Evolutionary conservation across 192 early-diverging fungal genomes (phyloP).

Genomic region (Backusella psychrophila): DNA sequence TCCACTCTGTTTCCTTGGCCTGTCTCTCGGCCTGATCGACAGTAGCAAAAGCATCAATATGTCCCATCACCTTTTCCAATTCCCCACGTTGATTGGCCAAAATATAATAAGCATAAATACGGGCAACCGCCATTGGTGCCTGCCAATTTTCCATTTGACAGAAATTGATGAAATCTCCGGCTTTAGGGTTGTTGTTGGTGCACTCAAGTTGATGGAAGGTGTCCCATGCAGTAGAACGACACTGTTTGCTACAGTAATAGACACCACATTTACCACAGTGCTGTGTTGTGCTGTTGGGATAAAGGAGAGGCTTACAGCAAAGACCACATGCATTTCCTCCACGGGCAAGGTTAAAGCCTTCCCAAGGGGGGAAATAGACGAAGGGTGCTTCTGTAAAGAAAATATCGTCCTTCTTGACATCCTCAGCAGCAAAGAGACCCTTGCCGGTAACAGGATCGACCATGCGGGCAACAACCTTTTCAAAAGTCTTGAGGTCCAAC

Average conservation of each 20-base stretch:
- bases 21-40: slow-evolving; percentile 53
- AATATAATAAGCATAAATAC: slow-evolving; percentile 45
- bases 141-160: slow-evolving; percentile 44
- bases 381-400: slow-evolving; percentile 58
- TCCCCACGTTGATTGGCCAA: slow-evolving; percentile 48
- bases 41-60: slow-evolving; percentile 55
- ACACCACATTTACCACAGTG: slow-evolving; percentile 43
- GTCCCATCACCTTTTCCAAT: slow-evolving; percentile 37
- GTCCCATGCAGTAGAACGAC: slow-evolving; percentile 44
- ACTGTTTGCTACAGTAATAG: slow-evolving; percentile 48
- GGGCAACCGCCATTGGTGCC: slow-evolving; percentile 46
- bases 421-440: slow-evolving; percentile 54
- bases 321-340: slow-evolving; percentile 52
- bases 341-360: slow-evolving; percentile 42
- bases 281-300: slow-evolving; percentile 24
- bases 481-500: slow-evolving; percentile 39
- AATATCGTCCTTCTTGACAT: slow-evolving; percentile 45
- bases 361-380: slow-evolving; percentile 57
- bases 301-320: slow-evolving; percentile 49
- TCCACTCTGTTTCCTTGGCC: slow-evolving; percentile 55
- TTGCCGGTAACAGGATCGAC: slow-evolving; percentile 40
- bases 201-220: slow-evolving; percentile 50
- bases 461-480: slow-evolving; percentile 30
- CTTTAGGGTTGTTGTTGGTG: slow-evolving; percentile 37
- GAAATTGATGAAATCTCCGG: slow-evolving; percentile 42